These are phyloP conservation scores for Aquilaria sinensis DNA, from an alignment of 345 rosid species.

Conservation along the genomic window DNA sequence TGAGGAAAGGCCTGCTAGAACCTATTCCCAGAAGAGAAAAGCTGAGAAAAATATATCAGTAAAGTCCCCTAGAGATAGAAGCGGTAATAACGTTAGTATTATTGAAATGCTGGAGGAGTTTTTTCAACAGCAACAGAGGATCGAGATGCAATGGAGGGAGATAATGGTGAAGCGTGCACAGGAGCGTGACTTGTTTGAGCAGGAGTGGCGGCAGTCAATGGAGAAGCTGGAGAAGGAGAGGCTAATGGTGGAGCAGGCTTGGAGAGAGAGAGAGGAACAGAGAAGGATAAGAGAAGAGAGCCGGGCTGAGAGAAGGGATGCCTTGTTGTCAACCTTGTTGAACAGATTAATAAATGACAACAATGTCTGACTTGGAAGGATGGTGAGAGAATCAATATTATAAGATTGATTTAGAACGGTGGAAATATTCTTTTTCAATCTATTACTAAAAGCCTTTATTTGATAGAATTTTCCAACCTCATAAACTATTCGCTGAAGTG, in stretches of 20 bases:
- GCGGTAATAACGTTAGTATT: slow-evolving; percentile 7
- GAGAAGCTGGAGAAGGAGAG: slow-evolving; percentile 55
- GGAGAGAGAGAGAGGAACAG: slow-evolving; percentile 57
- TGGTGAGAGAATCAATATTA: not conserved
- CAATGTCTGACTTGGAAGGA: slow-evolving; percentile 10
- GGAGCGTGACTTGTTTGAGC: slow-evolving; percentile 37
- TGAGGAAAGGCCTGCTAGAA: slow-evolving; percentile 26
- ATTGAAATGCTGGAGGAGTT: slow-evolving; percentile 40
- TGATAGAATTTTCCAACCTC: no score
- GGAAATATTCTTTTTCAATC: no score
- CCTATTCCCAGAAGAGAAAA: slow-evolving; percentile 36
- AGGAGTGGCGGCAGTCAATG: slow-evolving; percentile 47
- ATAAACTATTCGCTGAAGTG: no score
- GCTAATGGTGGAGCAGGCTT: slow-evolving; percentile 35
- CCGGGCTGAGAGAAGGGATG: slow-evolving; percentile 53
- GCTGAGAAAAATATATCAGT: slow-evolving; percentile 15
- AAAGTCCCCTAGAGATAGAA: slow-evolving; percentile 19
- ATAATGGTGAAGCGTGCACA: slow-evolving; percentile 40
- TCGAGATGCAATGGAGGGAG: slow-evolving; percentile 48
- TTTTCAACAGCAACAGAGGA: slow-evolving; percentile 38
- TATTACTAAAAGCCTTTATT: no score
- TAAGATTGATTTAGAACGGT: no score
- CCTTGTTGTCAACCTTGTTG: slow-evolving; percentile 38
- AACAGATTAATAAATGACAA: slow-evolving; percentile 33
- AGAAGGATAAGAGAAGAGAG: slow-evolving; percentile 42